A percentile compares a stretch with the other conserved stretches of the same genome.
Evolutionary conservation across 2,329 filamentous ascomycete species (phyloP).

Genomic region (Daldinia sp.): DNA sequence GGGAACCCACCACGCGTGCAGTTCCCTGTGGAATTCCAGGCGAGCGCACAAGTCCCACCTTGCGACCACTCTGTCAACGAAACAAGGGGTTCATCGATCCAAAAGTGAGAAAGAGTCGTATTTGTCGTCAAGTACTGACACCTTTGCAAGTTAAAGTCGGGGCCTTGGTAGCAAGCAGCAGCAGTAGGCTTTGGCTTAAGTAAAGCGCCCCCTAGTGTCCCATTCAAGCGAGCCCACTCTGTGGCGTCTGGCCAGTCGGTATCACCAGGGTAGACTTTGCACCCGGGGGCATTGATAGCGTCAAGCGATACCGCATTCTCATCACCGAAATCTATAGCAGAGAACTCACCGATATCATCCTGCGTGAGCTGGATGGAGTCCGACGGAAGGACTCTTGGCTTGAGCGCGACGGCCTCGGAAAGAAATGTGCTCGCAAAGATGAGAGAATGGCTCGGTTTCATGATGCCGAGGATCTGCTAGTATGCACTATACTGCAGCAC

Average conservation of each 20-base stretch:
- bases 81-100: constrained; percentile 47
- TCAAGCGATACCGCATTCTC: not conserved
- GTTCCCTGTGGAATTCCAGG: constrained; percentile 38
- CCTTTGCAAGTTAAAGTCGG: constrained; percentile 37
- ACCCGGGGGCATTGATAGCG: constrained; percentile 13
- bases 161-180: constrained; percentile 44
- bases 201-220: constrained; percentile 42
- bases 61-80: constrained; percentile 46
- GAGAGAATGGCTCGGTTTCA: constrained; percentile 17
- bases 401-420: not conserved
- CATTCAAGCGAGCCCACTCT: constrained; percentile 44
- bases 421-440: constrained; percentile 9
- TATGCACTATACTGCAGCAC: not conserved
- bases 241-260: constrained; percentile 38
- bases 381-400: constrained; percentile 12
- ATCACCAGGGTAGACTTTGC: constrained; percentile 42
- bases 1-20: constrained; percentile 49
- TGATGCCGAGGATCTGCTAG: constrained; percentile 4
- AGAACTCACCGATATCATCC: constrained; percentile 32
- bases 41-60: constrained; percentile 46
- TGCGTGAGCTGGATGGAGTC: constrained; percentile 28
- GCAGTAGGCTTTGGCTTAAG: constrained; percentile 45
- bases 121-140: constrained; percentile 42
- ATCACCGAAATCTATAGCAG: constrained; percentile 37
- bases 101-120: constrained; percentile 42